A percentile compares a stretch with the other conserved stretches of the same genome.
Evolutionary conservation across 1,284 basidiomycete species (phyloP).

Genomic region (Pseudozyma sp.): DNA sequence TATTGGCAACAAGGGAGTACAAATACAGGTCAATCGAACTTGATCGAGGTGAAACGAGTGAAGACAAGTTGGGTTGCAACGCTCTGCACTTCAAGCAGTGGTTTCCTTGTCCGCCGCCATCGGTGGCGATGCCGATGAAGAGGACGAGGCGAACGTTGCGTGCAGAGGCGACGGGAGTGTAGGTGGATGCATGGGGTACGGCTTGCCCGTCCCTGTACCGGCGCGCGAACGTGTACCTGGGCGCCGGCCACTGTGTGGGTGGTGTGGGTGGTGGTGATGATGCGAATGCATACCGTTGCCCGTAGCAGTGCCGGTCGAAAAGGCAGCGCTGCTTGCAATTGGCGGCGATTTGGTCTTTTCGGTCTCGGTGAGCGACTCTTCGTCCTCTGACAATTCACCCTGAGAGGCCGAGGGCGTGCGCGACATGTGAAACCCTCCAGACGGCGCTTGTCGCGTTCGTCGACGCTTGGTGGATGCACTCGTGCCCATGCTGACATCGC

Average conservation of each 20-base stretch:
- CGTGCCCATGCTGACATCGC: conserved; percentile 52
- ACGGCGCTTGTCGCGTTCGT: conserved; percentile 25
- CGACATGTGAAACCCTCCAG: conserved; percentile 43
- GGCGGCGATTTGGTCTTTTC: conserved; percentile 30
- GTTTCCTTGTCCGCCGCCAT: conserved; percentile 2
- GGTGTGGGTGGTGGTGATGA: conserved; percentile 8
- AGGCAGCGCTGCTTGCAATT: conserved; percentile 8
- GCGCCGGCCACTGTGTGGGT: conserved; percentile 14
- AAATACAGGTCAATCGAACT: too few species aligned
- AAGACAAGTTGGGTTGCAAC: too few species aligned
- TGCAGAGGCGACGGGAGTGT: conserved; percentile 28
- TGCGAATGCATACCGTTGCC: conserved; percentile 10
- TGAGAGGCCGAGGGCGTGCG: conserved; percentile 33
- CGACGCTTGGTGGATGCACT: conserved; percentile 52
- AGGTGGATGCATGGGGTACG: conserved; percentile 45
- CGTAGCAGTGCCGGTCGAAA: conserved; percentile 8
- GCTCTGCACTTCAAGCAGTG: background rate
- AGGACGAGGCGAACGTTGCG: conserved; percentile 28
- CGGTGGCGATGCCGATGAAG: background rate
- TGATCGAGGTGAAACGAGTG: too few species aligned
- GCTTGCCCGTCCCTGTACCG: conserved; percentile 29
- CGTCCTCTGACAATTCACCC: conserved; percentile 33
- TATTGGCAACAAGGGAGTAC: too few species aligned
- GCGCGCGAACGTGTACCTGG: conserved; percentile 30
- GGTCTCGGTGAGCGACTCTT: conserved; percentile 44